A percentile compares a stretch with the other conserved stretches of the same genome.
These are phyloP conservation scores for Allomyces arbusculus DNA, from an alignment of 192 early-diverging fungal genomes.

Conservation along the genomic window DNA sequence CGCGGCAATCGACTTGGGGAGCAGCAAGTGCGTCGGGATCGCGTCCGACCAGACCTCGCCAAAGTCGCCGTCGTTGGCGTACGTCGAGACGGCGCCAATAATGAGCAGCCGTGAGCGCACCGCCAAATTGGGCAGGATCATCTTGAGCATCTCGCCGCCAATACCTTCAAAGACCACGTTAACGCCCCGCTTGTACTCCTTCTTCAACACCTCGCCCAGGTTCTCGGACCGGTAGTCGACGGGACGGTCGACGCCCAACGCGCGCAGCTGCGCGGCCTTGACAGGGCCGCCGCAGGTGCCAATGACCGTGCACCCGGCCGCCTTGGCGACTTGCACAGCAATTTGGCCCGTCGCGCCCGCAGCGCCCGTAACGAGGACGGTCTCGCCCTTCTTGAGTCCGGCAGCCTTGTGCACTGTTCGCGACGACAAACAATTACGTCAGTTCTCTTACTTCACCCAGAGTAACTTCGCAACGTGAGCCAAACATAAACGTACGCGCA, in stretches of 20 bases:
- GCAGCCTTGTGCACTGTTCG: conserved; percentile 14
- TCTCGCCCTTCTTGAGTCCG: conserved; percentile 22
- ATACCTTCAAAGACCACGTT: conserved; percentile 37
- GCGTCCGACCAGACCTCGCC: conserved; percentile 16
- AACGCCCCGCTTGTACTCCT: conserved; percentile 30
- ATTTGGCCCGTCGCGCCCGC: conserved; percentile 39
- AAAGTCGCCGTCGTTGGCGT: conserved; percentile 3
- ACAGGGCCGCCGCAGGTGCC: conserved; percentile 30
- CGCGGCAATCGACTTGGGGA: conserved; percentile 24
- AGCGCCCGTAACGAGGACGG: conserved; percentile 35
- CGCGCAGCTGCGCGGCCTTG: conserved; percentile 26
- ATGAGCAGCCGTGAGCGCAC: conserved; percentile 11
- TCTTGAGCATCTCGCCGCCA: conserved; percentile 29
- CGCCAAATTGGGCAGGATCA: conserved; percentile 12
- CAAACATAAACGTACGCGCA: conserved; percentile 3
- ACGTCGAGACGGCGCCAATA: conserved; percentile 13
- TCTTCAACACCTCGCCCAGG: conserved; percentile 20
- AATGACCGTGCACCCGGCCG: conserved; percentile 33
- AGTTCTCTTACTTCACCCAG: too few species aligned
- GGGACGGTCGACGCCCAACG: conserved; percentile 28
- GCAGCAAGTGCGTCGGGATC: conserved; percentile 19
- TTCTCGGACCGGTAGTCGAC: conserved; percentile 40
- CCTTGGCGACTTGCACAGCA: conserved; percentile 36
- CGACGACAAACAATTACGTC: too few species aligned
- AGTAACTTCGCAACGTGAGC: too few species aligned